phyloP scores from a whole-genome alignment of 164 flowering plant species.

The Chloranthus sessilifolius region DNA sequence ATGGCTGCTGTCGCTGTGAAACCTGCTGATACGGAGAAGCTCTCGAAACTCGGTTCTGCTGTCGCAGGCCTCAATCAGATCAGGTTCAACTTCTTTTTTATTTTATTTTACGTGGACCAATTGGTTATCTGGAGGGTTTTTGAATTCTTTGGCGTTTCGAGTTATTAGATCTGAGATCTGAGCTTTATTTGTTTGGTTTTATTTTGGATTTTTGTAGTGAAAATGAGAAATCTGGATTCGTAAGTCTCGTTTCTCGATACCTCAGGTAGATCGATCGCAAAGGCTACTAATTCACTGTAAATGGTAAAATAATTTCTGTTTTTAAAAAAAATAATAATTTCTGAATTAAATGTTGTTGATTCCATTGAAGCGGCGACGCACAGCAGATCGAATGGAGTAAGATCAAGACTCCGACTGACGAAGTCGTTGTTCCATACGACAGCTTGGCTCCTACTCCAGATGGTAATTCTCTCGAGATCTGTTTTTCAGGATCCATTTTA shows the following conservation, averaged over 20 bases:
- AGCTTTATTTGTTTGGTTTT: constrained; percentile 5
- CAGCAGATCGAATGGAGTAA: constrained; percentile 92
- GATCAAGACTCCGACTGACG: constrained; percentile 96
- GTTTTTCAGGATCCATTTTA: too few species aligned
- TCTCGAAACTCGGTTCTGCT: constrained; percentile 52
- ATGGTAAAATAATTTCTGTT: too few species aligned
- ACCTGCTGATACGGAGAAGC: constrained; percentile 50
- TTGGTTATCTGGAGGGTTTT: constrained; percentile 1
- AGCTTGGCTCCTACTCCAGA: constrained; percentile 56
- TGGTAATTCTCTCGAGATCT: constrained; percentile 34
- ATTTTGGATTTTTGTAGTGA: constrained; percentile 52
- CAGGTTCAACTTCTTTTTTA: constrained; percentile 39
- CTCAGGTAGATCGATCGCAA: too few species aligned
- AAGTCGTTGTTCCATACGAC: constrained; percentile 92
- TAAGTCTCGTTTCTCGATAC: constrained; percentile 85
- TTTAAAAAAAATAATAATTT: too few species aligned
- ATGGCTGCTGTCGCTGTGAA: constrained; percentile 49
- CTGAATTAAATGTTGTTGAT: not conserved
- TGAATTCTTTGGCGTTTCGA: not conserved
- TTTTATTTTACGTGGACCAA: not conserved
- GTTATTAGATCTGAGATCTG: constrained; percentile 14
- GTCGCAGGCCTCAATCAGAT: constrained; percentile 67
- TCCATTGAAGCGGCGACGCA: constrained; percentile 76
- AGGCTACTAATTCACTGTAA: too few species aligned
- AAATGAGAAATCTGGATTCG: constrained; percentile 90